Percentiles rank a stretch among this genome's conserved stretches.
phyloP scores from a whole-genome alignment of 2,329 filamentous ascomycete genomes.

The Ceratocystis lukuohia region DNA sequence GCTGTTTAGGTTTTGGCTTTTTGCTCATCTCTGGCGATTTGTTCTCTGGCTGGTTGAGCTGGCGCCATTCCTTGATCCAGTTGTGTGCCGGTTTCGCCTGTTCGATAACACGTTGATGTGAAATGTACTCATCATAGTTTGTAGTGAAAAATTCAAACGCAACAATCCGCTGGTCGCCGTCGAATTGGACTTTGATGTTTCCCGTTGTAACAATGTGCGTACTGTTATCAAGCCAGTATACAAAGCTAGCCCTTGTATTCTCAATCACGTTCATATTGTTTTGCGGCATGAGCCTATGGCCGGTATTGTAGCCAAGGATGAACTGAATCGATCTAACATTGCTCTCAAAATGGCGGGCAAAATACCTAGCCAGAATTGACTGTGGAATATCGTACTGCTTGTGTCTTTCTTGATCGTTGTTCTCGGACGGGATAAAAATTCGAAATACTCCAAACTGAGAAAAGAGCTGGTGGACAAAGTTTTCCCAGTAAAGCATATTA shows the following conservation, averaged over 20 bases:
- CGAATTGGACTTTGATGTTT: constrained; percentile 64
- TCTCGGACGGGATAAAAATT: constrained; percentile 48
- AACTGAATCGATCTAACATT: constrained; percentile 78
- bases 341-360: constrained; percentile 76
- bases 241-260: constrained; percentile 62
- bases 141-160: constrained; percentile 68
- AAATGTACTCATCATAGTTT: constrained; percentile 70
- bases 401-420: constrained; percentile 44
- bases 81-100: constrained; percentile 48
- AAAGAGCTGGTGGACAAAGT: constrained; percentile 72
- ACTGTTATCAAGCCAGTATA: constrained; percentile 78
- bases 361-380: constrained; percentile 74
- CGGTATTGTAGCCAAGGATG: constrained; percentile 49
- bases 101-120: constrained; percentile 50
- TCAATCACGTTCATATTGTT: constrained; percentile 61
- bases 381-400: constrained; percentile 82
- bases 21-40: constrained; percentile 54
- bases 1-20: constrained; percentile 44
- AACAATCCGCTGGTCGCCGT: constrained; percentile 66
- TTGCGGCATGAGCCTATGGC: constrained; percentile 39
- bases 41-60: constrained; percentile 40
- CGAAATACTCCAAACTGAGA: constrained; percentile 63
- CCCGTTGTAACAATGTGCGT: constrained; percentile 74
- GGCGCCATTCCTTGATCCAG: constrained; percentile 54
- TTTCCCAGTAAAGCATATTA: constrained; percentile 64